These are phyloP conservation scores for Trichosporon ovoides DNA, from an alignment of 1,284 basidiomycete species.

Conservation along the genomic window DNA sequence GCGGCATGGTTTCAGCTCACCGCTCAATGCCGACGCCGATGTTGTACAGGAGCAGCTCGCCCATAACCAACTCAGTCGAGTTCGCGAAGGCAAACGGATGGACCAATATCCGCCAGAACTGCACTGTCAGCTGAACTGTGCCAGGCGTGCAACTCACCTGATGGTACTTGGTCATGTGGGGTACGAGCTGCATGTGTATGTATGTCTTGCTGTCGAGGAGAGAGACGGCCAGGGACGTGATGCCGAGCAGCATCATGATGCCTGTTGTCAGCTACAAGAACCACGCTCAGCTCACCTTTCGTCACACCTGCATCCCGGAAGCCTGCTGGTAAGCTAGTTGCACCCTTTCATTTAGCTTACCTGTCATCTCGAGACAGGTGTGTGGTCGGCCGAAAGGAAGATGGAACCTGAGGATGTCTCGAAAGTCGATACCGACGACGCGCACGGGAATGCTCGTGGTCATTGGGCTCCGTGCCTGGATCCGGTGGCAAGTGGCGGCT, in stretches of 20 bases:
- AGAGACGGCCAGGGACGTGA: constrained; percentile 65
- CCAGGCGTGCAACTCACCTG: constrained; percentile 38
- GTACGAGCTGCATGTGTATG: constrained; percentile 64
- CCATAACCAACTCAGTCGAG: constrained; percentile 76
- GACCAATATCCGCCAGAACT: constrained; percentile 78
- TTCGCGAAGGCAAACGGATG: constrained; percentile 76
- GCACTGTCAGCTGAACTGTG: constrained; percentile 15
- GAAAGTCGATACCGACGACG: not conserved
- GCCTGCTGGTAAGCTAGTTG: constrained; percentile 20
- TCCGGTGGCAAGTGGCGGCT: constrained; percentile 1
- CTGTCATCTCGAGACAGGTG: not conserved
- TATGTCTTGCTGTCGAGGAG: constrained; percentile 81
- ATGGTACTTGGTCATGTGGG: constrained; percentile 48
- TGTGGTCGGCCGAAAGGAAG: not conserved
- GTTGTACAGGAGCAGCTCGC: constrained; percentile 68
- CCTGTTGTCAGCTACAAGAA: constrained; percentile 51
- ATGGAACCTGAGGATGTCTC: not conserved
- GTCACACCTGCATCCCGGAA: constrained; percentile 45
- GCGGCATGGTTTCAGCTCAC: constrained; percentile 10
- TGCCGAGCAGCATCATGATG: constrained; percentile 64
- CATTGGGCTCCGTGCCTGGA: not conserved
- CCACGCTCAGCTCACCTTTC: constrained; percentile 26
- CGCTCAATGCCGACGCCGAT: constrained; percentile 70
- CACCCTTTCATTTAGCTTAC: not conserved
- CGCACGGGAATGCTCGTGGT: not conserved